phyloP scores from a whole-genome alignment of 179 eudicot genomes.

The Patellifolia procumbens region DNA sequence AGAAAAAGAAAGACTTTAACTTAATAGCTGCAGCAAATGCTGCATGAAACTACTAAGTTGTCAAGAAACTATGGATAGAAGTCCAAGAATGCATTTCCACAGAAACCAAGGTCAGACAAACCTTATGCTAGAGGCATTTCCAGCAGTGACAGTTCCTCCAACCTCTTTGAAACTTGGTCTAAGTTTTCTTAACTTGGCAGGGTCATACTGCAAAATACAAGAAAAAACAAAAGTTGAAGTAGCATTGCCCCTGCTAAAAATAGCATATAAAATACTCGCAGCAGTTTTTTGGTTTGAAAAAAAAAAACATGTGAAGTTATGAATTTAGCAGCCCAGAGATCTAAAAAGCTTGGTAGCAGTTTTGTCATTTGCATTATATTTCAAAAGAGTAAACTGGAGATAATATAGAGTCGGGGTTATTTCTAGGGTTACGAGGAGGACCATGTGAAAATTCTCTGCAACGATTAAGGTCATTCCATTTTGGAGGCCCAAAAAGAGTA shows the following conservation, averaged over 20 bases:
- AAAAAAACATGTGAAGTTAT: background rate
- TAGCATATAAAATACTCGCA: background rate
- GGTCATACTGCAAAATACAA: conserved; percentile 41
- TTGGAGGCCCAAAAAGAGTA: background rate
- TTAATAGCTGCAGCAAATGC: background rate
- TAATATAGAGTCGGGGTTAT: background rate
- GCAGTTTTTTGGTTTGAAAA: no score
- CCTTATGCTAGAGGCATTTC: conserved; percentile 61
- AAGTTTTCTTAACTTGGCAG: conserved; percentile 50
- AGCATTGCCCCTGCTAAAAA: background rate
- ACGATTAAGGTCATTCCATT: background rate
- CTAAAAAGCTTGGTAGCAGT: background rate
- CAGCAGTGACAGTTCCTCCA: conserved; percentile 59
- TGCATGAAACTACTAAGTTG: background rate
- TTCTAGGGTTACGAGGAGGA: background rate
- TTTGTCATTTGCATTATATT: background rate
- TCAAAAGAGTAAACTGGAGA: background rate
- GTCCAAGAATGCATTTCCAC: background rate
- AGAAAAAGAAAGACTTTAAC: background rate
- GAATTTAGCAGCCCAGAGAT: background rate
- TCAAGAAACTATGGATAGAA: background rate
- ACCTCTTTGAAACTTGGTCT: conserved; percentile 51
- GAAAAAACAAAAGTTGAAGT: background rate
- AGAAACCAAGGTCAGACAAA: conserved; percentile 5
- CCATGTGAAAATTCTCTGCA: background rate